These are phyloP conservation scores for Acanthamoeba quina DNA, from an alignment of 208 protist species.

Conservation along the genomic window DNA sequence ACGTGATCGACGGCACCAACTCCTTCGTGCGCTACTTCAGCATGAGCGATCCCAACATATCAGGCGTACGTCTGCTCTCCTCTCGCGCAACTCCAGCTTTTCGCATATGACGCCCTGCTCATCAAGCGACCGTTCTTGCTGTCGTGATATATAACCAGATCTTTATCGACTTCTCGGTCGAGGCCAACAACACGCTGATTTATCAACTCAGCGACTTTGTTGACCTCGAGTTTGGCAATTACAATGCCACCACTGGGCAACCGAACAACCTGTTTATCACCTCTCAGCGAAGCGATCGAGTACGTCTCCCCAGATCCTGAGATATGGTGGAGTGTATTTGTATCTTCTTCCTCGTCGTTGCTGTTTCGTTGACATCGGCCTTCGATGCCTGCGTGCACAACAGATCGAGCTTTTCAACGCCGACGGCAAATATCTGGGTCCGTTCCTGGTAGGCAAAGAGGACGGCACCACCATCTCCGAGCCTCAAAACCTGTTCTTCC, in stretches of 20 bases:
- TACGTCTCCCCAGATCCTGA: background rate
- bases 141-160: background rate
- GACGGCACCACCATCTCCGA: constrained; percentile 36
- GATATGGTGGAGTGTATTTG: too few species aligned
- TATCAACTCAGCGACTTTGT: constrained; percentile 38
- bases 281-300: constrained; percentile 22
- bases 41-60: background rate
- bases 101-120: background rate
- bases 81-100: background rate
- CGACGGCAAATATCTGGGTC: background rate
- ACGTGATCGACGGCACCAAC: constrained; percentile 11
- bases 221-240: constrained; percentile 3
- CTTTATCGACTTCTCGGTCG: background rate
- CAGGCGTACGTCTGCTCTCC: background rate
- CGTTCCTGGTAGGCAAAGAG: background rate
- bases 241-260: background rate
- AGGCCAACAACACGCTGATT: background rate
- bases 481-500: constrained; percentile 40
- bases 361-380: background rate
- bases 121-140: background rate
- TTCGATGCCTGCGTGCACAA: too few species aligned
- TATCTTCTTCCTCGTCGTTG: background rate
- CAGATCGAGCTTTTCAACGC: background rate
- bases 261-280: background rate
- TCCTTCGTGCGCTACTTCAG: background rate